Evolutionary conservation across 768 basidiomycete species (phyloP).

Genomic region (Solioccasus polychromus): DNA sequence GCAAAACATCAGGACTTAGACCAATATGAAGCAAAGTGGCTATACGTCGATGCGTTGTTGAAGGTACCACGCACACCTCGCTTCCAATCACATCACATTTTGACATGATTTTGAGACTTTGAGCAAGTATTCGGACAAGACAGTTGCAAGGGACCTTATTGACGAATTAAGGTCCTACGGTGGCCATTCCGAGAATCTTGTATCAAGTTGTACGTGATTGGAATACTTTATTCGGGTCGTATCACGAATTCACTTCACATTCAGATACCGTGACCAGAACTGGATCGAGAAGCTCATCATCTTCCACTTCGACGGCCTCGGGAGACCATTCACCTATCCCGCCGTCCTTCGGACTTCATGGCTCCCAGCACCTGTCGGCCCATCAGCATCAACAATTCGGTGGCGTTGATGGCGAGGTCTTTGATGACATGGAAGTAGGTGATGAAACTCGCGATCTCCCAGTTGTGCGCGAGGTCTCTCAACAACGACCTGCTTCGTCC

Average conservation of each 20-base stretch:
- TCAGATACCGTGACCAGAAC: conserved; percentile 37
- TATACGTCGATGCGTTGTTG: conserved; percentile 84
- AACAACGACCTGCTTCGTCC: conserved; percentile 68
- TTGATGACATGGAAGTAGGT: conserved; percentile 47
- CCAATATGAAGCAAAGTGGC: conserved; percentile 76
- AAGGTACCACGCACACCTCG: conserved; percentile 48
- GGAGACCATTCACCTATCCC: conserved; percentile 31
- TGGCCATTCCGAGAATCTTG: conserved; percentile 62
- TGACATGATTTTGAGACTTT: conserved; percentile 52
- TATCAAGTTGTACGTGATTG: conserved; percentile 56
- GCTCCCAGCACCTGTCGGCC: conserved; percentile 7
- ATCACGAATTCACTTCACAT: conserved; percentile 3
- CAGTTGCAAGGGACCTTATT: conserved; percentile 69
- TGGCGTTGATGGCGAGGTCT: conserved; percentile 33
- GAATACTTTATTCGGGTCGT: background rate
- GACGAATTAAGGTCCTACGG: conserved; percentile 75
- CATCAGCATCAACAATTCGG: conserved; percentile 12
- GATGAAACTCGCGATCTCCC: conserved; percentile 48
- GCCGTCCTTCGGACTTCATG: conserved; percentile 13
- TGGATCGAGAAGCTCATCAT: conserved; percentile 55
- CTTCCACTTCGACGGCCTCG: conserved; percentile 63
- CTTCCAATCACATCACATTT: background rate
- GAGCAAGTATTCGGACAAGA: conserved; percentile 80
- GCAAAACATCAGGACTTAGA: conserved; percentile 86
- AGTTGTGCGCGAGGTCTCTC: conserved; percentile 37